Evolutionary conservation across 2,329 filamentous ascomycete species (phyloP), one percentile per base, ranked within the genome.

Genomic region (Colletotrichum orchidophilum): DNA sequence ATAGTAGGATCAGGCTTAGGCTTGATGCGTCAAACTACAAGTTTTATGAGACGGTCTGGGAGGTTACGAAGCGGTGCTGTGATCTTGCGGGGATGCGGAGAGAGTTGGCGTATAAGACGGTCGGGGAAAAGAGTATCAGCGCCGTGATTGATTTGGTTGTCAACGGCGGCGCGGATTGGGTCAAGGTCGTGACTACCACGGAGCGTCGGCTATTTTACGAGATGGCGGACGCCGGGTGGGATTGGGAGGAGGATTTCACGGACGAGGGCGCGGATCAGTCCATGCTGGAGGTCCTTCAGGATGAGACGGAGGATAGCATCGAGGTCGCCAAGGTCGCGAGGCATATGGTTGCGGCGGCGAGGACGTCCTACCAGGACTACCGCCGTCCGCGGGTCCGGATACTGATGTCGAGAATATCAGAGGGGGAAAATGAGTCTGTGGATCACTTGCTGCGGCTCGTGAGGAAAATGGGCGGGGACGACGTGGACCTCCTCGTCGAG

Each of bases 141-240:
- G 72, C 71, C 12, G 65, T 74, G 11, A 52, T 73, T 8, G 73
- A 74, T 35, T 26, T 71, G n/a, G 71, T 74, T 12, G 73, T 63
- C 1, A 61, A 54, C 15, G 73, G 71, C 18, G 71, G 73, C n/a
- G 60, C 59, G 7, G 66, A 71, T 0, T 74, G 73, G 73, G 68
- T 74, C n/a, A 74, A 74, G 52, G 53, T 73, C 21, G 67, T 74
- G 5, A 74, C 71, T 5, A 74, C 73, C 3, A 74, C 73, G n/a
- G 66, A 73, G 52, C 60, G 73, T 12, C 29, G 81, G 31, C 75
- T 84, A 62, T 80, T 80, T 8, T 75, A 81, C 3, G 81, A 84
- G 55, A 80, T 84, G 82, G 78, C 78, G 3, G 82, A 83, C 55
- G 77, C 77, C n/a, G 82, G 82, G 4, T 84, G 82, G 82, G 77